Base-by-base conservation (phyloP, 352 stramenopile species). In the Globisporangium spiculum region DNA sequence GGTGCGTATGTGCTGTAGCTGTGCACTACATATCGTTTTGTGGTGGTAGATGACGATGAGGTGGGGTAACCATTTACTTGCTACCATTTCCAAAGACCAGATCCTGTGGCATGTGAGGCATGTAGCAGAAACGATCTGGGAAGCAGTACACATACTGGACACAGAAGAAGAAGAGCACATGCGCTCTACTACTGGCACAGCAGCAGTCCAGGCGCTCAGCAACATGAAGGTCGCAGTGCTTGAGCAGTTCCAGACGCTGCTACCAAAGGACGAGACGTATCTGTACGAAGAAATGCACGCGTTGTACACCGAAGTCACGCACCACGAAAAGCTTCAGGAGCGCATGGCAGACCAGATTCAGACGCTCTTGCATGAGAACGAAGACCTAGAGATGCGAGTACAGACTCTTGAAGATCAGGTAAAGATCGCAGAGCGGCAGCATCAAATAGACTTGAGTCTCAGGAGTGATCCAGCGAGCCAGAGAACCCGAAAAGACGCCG, bases 211-310 rank as follows among this genome's bases (percentile, higher is more conserved):
- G 30, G 68, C 62, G 2, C 57, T 71, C 9, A 63, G 64, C 12
- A 26, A 71, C 9, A 60, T 73, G 18, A 66, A 68, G 20, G 22
- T 71, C 0, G 71, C 63, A 1, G 71, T 67, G 0, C 64, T 80
- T 4, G 66, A 77, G 27, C 50, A 62, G 20, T 60, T 76, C 27
- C 63, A 69, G 41, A 30, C 60, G 22, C n/a, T 76, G 38, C 48
- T 67, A 3, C 36, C 63, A 30, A 70, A 65, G 60, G 24, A 48
- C 52, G 71, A 78, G 22, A 34, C 20, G 46, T 52, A 71, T 20
- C 24, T 75, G 57, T 76, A 76, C 57, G 69, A 76, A 53, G 71
- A 80, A 46, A 69, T 80, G 64, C 74, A 80, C 41, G 60, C 59
- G 14, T 53, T 80, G 53, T 78, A 78, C 44, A 66, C 69, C 0